phyloP scores from a whole-genome alignment of 2,329 filamentous ascomycete species.

The Fusarium sp. region DNA sequence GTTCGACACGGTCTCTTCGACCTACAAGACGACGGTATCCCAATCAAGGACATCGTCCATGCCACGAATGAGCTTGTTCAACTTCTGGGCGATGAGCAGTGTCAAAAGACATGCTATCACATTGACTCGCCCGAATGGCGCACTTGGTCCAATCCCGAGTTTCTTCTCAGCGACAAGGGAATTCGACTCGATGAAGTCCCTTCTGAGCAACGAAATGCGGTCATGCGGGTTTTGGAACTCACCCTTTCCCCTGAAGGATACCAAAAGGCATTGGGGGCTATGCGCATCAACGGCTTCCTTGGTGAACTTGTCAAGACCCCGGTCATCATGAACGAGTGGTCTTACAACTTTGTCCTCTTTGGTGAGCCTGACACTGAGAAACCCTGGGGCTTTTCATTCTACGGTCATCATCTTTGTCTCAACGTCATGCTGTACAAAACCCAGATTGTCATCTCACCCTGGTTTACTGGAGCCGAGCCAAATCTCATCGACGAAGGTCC shows the following conservation, averaged over 20 bases:
- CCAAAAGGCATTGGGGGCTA: constrained; percentile 70
- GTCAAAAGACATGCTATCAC: constrained; percentile 36
- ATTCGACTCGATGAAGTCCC: constrained; percentile 69
- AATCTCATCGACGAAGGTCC: neutral
- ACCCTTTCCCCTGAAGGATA: constrained; percentile 73
- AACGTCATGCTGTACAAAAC: constrained; percentile 70
- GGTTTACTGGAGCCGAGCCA: constrained; percentile 56
- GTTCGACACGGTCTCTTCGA: constrained; percentile 59
- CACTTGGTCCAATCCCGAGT: constrained; percentile 72
- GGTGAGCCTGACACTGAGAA: constrained; percentile 62
- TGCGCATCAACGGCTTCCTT: constrained; percentile 78
- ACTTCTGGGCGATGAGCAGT: constrained; percentile 52
- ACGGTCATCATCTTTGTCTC: constrained; percentile 80
- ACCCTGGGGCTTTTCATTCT: constrained; percentile 77
- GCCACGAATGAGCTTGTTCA: constrained; percentile 61
- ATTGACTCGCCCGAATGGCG: constrained; percentile 75
- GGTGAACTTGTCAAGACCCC: constrained; percentile 69
- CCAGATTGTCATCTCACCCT: constrained; percentile 74
- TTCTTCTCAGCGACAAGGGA: constrained; percentile 70
- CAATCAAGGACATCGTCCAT: constrained; percentile 63
- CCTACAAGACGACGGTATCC: constrained; percentile 68
- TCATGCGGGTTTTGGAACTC: constrained; percentile 62
- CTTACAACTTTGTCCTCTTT: constrained; percentile 78
- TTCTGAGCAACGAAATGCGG: constrained; percentile 53
- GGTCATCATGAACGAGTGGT: constrained; percentile 73